A percentile compares a stretch with the other conserved stretches of the same genome.
phyloP scores from a whole-genome alignment of 352 stramenopile species.

The Phytophthora citrophthora region DNA sequence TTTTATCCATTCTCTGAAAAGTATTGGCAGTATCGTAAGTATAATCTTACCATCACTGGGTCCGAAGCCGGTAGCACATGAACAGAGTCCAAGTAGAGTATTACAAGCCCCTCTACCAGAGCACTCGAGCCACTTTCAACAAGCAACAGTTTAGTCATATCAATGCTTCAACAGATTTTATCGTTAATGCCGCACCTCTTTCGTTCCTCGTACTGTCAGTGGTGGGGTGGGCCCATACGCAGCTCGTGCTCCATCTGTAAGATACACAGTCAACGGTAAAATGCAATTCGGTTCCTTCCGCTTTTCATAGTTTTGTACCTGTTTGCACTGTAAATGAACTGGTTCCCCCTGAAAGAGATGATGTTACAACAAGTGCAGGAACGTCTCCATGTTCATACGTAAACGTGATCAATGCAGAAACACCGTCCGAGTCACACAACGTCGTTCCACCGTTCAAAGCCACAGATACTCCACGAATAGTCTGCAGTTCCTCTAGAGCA shows the following conservation, averaged over 20 bases:
- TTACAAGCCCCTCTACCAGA: slow-evolving; percentile 68
- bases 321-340: slow-evolving; percentile 45
- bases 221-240: slow-evolving; percentile 35
- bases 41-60: slow-evolving; percentile 56
- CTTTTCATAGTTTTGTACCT: slow-evolving; percentile 15
- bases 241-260: slow-evolving; percentile 39
- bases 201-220: slow-evolving; percentile 55
- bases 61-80: slow-evolving; percentile 54
- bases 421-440: slow-evolving; percentile 59
- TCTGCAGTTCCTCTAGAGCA: slow-evolving; percentile 57
- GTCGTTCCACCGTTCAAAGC: slow-evolving; percentile 48
- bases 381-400: slow-evolving; percentile 72
- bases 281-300: background rate
- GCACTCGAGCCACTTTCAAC: slow-evolving; percentile 64
- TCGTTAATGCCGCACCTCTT: slow-evolving; percentile 47
- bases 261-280: background rate
- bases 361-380: slow-evolving; percentile 46
- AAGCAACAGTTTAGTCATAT: background rate
- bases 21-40: background rate
- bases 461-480: slow-evolving; percentile 59
- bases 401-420: slow-evolving; percentile 73
- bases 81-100: slow-evolving; percentile 50
- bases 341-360: slow-evolving; percentile 40
- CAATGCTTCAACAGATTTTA: no score
- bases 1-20: background rate